A percentile compares a stretch with the other conserved stretches of the same genome.
Conservation (phyloP, 1,284 basidiomycete genomes). For the Leccinum proliferum region DNA sequence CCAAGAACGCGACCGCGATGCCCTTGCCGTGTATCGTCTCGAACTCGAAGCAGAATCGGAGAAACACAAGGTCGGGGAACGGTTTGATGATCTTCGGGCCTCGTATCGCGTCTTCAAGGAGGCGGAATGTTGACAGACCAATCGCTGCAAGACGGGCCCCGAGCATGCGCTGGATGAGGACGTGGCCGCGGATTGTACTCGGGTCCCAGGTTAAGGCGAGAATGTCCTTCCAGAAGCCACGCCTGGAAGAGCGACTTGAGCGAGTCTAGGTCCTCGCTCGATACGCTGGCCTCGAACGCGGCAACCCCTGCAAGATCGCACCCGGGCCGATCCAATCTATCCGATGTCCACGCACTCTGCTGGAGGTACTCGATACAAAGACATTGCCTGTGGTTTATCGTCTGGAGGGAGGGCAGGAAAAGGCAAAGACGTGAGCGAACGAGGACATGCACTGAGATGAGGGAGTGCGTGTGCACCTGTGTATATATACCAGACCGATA, state of each 20-base stretch:
- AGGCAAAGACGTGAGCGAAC: too few relatives aligned
- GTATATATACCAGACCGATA: too few relatives aligned
- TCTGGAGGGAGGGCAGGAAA: too few relatives aligned
- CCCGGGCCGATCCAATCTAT: too few relatives aligned
- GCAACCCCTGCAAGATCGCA: too few relatives aligned
- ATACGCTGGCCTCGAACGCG: slow-evolving; percentile 21
- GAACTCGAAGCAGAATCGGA: slow-evolving; percentile 23
- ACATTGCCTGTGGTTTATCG: too few relatives aligned
- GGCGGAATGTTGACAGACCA: slow-evolving; percentile 11
- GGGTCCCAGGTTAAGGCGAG: slow-evolving; percentile 27
- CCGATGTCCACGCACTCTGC: too few relatives aligned
- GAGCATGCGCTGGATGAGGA: slow-evolving; percentile 17
- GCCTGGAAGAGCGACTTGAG: slow-evolving; percentile 17
- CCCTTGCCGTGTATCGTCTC: slow-evolving; percentile 23
- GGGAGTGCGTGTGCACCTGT: too few relatives aligned
- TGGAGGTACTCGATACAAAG: too few relatives aligned
- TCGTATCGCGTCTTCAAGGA: slow-evolving; percentile 12
- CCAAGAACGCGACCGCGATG: slow-evolving; percentile 14
- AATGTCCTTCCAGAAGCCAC: slow-evolving; percentile 27
- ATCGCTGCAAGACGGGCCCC: slow-evolving; percentile 13
- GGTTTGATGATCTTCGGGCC: slow-evolving; percentile 17
- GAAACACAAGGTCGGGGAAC: slow-evolving; percentile 7
- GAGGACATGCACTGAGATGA: too few relatives aligned
- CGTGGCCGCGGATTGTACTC: slow-evolving; percentile 20
- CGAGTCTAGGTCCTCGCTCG: slow-evolving; percentile 14